Conservation (phyloP, 2,329 filamentous ascomycete genomes). For the Aspergillus sp. region DNA sequence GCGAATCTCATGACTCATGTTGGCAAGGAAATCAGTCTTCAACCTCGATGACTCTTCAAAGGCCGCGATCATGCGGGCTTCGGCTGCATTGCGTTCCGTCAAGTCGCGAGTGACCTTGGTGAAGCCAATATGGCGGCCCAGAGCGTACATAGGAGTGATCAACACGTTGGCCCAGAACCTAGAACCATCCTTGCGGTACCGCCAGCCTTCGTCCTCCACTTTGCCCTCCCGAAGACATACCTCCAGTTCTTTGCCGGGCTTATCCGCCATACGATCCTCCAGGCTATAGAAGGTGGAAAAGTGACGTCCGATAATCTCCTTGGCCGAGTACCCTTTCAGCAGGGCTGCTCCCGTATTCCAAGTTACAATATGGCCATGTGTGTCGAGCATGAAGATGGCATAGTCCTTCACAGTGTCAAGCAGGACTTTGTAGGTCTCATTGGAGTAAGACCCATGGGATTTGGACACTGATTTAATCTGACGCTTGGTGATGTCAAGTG, state of each 20-base stretch:
- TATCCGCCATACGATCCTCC: constrained; percentile 53
- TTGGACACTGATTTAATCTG: constrained; percentile 17
- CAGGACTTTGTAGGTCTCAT: constrained; percentile 62
- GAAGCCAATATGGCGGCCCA: constrained; percentile 57
- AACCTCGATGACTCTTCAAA: constrained; percentile 65
- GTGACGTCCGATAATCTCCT: constrained; percentile 60
- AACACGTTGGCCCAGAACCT: constrained; percentile 64
- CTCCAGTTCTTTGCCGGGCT: constrained; percentile 55
- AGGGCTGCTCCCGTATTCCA: constrained; percentile 61
- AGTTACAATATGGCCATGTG: constrained; percentile 56
- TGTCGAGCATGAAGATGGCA: constrained; percentile 64
- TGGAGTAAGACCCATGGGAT: constrained; percentile 50
- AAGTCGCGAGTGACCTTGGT: constrained; percentile 62
- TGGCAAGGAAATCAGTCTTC: constrained; percentile 63
- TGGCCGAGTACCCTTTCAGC: constrained; percentile 57
- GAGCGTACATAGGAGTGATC: constrained; percentile 59
- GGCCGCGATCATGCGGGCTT: constrained; percentile 57
- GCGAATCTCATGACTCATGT: constrained; percentile 66
- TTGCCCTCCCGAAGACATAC: constrained; percentile 58
- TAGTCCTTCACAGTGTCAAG: constrained; percentile 64
- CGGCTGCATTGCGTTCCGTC: constrained; percentile 58
- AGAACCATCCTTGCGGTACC: constrained; percentile 60
- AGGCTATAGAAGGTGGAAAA: constrained; percentile 60
- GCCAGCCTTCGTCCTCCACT: constrained; percentile 63
- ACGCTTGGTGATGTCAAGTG: constrained; percentile 41